These are phyloP conservation scores for Venturia pyrina DNA, from an alignment of 2,329 filamentous ascomycete genomes.

Conservation along the genomic window DNA sequence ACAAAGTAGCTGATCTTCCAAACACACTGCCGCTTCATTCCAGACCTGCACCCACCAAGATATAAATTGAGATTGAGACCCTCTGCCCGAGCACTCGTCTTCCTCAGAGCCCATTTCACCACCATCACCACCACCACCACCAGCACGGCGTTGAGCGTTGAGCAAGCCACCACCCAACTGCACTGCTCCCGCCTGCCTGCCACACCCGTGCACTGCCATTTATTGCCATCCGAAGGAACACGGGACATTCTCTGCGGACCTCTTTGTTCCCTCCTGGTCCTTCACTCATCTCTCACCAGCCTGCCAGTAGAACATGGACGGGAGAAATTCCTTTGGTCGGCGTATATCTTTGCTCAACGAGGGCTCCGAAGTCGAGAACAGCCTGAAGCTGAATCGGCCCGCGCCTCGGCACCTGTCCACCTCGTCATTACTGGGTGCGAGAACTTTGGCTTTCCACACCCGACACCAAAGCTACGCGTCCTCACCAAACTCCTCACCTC, in stretches of 20 bases:
- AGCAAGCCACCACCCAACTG: neutral
- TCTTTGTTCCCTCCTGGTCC: neutral
- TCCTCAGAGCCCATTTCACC: neutral
- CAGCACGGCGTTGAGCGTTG: neutral
- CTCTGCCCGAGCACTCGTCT: neutral
- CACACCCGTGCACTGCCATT: neutral
- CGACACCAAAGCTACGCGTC: conserved; percentile 20
- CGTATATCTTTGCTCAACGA: conserved; percentile 23
- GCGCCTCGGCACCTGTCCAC: conserved; percentile 26
- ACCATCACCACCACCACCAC: neutral
- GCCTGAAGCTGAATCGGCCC: conserved; percentile 3
- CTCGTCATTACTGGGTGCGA: conserved; percentile 26
- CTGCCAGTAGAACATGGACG: conserved; percentile 31
- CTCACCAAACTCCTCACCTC: conserved; percentile 36
- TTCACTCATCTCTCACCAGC: neutral
- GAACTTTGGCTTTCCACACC: conserved; percentile 22
- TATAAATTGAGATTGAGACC: neutral
- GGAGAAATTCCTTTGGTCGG: conserved; percentile 40
- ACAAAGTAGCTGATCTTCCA: too few species aligned
- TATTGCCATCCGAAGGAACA: neutral
- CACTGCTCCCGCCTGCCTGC: neutral
- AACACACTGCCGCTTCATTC: too few species aligned
- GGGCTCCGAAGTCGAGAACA: neutral
- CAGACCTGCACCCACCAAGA: too few species aligned
- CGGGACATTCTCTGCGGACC: neutral